Conservation (phyloP, 2,329 filamentous ascomycete species). For the Lomentospora prolificans region DNA sequence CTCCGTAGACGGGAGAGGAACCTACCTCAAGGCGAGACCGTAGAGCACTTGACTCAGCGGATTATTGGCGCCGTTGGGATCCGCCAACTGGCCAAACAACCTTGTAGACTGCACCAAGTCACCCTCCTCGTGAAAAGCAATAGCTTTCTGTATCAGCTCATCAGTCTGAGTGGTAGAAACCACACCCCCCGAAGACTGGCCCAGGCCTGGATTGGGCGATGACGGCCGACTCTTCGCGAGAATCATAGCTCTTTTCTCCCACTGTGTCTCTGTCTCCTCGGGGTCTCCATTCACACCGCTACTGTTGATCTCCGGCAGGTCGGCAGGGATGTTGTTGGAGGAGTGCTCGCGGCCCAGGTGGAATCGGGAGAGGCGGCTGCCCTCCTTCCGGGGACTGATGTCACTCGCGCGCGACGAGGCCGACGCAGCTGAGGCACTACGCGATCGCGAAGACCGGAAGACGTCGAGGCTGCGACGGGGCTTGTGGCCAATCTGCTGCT, state of each 20-base stretch:
- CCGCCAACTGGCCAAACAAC: slow-evolving; percentile 75
- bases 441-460: slow-evolving; percentile 34
- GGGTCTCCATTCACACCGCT: slow-evolving; percentile 29
- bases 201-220: slow-evolving; percentile 15
- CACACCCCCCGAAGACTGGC: slow-evolving; percentile 15
- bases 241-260: slow-evolving; percentile 91
- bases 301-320: slow-evolving; percentile 66
- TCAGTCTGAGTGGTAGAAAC: slow-evolving; percentile 45
- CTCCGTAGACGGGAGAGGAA: no score
- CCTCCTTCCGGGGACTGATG: slow-evolving; percentile 13
- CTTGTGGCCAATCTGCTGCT: slow-evolving; percentile 19
- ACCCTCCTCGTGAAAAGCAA: slow-evolving; percentile 79
- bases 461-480: slow-evolving; percentile 35
- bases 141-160: slow-evolving; percentile 86
- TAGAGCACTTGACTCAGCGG: slow-evolving; percentile 93
- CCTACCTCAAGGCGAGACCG: slow-evolving; percentile 76
- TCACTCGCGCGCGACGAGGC: slow-evolving; percentile 22
- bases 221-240: slow-evolving; percentile 45
- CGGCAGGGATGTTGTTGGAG: slow-evolving; percentile 65
- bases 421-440: slow-evolving; percentile 37
- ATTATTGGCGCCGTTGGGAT: slow-evolving; percentile 79
- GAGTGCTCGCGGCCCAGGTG: slow-evolving; percentile 50
- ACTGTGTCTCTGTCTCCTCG: slow-evolving; percentile 56
- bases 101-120: slow-evolving; percentile 69
- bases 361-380: slow-evolving; percentile 55